These are phyloP conservation scores for Rhododendron williamsianum DNA, from an alignment of 148 eudicot species.

Conservation along the genomic window DNA sequence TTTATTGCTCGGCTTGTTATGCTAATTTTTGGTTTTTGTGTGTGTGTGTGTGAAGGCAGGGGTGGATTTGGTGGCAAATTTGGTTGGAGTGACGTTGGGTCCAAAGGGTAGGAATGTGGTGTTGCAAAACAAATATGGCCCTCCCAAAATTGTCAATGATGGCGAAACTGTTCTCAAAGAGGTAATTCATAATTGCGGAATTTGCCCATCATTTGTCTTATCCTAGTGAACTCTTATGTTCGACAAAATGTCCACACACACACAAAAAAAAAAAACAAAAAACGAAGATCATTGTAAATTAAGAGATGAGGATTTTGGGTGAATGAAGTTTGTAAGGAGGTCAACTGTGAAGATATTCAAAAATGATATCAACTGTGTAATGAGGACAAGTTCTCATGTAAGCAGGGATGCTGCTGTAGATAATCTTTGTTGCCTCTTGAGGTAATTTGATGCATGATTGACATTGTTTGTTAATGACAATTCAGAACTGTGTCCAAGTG, in stretches of 20 bases:
- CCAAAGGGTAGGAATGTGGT: conserved; percentile 98
- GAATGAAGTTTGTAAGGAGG: not conserved
- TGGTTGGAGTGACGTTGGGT: conserved; percentile 88
- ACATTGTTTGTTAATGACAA: not conserved
- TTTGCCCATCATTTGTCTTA: not conserved
- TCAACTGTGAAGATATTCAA: not conserved
- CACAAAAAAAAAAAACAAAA: no score
- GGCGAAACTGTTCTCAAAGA: conserved; percentile 93
- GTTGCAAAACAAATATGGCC: conserved; percentile 82
- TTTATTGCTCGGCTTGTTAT: not conserved
- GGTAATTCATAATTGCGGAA: conserved; percentile 26
- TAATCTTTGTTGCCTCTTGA: not conserved
- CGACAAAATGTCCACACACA: not conserved
- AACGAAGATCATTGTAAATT: not conserved
- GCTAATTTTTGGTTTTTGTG: not conserved
- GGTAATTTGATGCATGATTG: not conserved
- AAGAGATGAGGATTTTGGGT: not conserved
- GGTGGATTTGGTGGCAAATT: conserved; percentile 75
- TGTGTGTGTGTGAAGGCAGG: conserved; percentile 54
- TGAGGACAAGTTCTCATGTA: not conserved
- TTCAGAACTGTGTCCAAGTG: not conserved
- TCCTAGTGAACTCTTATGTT: not conserved
- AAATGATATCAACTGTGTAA: no score
- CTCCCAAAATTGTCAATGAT: conserved; percentile 97
- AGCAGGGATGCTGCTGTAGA: not conserved